These are phyloP conservation scores for Trametes meyenii DNA, from an alignment of 768 basidiomycete species.

Conservation along the genomic window DNA sequence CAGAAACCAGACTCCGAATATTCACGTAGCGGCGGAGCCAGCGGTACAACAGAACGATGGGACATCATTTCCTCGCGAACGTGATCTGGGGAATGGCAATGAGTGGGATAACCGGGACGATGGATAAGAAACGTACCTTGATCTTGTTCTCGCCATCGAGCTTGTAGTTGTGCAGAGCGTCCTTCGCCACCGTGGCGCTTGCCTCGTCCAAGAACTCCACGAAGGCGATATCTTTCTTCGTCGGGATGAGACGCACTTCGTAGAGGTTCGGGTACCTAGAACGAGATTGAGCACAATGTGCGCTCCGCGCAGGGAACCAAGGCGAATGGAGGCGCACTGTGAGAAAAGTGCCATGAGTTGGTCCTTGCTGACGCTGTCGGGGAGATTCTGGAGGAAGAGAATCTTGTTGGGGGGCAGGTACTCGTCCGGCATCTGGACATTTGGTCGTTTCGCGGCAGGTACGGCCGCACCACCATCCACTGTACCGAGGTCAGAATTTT, in stretches of 20 bases:
- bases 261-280: constrained; percentile 88
- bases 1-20: background rate
- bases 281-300: background rate
- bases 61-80: constrained; percentile 35
- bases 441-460: constrained; percentile 74
- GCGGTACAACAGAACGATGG: background rate
- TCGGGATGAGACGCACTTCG: constrained; percentile 98
- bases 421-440: constrained; percentile 98
- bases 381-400: constrained; percentile 95
- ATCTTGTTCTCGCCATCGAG: constrained; percentile 98
- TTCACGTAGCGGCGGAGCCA: background rate
- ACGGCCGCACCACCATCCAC: constrained; percentile 71
- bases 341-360: constrained; percentile 89
- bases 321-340: constrained; percentile 56
- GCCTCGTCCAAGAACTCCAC: constrained; percentile 96
- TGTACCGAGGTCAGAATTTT: constrained; percentile 29
- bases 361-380: constrained; percentile 91
- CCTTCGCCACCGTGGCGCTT: constrained; percentile 89
- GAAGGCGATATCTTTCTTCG: constrained; percentile 97
- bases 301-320: background rate
- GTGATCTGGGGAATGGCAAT: constrained; percentile 28
- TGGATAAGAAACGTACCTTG: constrained; percentile 61
- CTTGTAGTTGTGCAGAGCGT: constrained; percentile 97
- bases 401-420: constrained; percentile 99
- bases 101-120: constrained; percentile 7